phyloP scores from a whole-genome alignment of 352 stramenopile genomes.

The Peronospora destructor region DNA sequence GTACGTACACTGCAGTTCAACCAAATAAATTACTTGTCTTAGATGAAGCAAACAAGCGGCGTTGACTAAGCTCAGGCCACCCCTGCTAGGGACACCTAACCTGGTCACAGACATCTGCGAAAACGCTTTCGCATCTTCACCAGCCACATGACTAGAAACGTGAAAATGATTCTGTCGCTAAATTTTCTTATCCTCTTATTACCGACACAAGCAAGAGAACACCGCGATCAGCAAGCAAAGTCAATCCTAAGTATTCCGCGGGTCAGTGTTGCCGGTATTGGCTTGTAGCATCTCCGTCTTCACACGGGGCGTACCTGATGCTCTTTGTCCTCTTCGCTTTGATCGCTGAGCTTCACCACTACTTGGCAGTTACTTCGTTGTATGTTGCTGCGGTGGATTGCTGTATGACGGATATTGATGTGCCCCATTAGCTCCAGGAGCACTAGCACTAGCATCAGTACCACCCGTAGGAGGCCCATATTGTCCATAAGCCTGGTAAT shows the following conservation, averaged over 20 bases:
- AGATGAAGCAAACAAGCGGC: conserved; percentile 1
- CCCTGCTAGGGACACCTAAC: neutral
- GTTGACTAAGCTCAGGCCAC: conserved; percentile 5
- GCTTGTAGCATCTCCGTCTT: conserved; percentile 9
- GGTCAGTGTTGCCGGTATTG: conserved; percentile 26
- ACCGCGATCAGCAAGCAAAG: conserved; percentile 28
- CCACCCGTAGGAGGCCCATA: conserved; percentile 19
- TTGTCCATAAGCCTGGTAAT: conserved; percentile 37
- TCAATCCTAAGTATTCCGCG: conserved; percentile 33
- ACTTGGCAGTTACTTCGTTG: conserved; percentile 15
- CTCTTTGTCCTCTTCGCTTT: conserved; percentile 5
- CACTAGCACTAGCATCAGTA: conserved; percentile 10
- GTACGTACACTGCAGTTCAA: neutral
- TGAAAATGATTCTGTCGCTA: neutral
- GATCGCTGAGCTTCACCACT: conserved; percentile 7
- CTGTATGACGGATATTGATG: conserved; percentile 38
- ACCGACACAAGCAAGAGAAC: conserved; percentile 16
- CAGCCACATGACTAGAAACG: neutral
- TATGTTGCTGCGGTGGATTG: conserved; percentile 28
- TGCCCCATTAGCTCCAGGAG: conserved; percentile 18
- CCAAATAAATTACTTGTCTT: neutral
- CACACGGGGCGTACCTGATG: conserved; percentile 26
- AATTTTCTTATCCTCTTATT: conserved; percentile 4
- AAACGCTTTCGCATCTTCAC: neutral
- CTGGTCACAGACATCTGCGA: neutral